Base-by-base conservation (phyloP, 345 rosid genomes). In the Sonneratia alba region DNA sequence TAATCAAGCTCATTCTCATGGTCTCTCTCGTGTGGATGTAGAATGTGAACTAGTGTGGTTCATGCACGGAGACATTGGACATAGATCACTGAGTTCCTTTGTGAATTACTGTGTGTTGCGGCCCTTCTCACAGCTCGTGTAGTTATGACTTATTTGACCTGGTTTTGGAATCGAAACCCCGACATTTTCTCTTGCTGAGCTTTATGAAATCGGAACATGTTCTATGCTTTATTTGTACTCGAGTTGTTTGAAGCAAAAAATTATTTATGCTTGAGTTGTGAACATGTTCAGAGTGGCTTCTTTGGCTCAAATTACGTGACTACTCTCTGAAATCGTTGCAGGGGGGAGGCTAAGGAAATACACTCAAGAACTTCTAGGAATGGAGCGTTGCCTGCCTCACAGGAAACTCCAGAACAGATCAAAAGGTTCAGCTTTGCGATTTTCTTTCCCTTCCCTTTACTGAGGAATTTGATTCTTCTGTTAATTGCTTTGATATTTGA, bases 311-410 rank as follows among this genome's bases (percentile, higher is more conserved):
- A 12, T 70, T 24, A 32, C 27, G 11, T 34, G 14, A 22, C 40
- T 27, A 66, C 1, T 62, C n/a, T 73, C 24, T 22, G 15, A 36
- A 38, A 43, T 22, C 6, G 59, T 63, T 77, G 67, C 81, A 94
- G 97, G 80, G 85, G 86, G 79, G 98, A 94, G 72, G 97, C 95
- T 36, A 85, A 81, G 77, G 86, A 85, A 37, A 72, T 93, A 45
- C 77, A 74, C 72, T 74, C 76, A 64, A 76, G 70, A 56, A 14
- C 75, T 73, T 76, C 83, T 24, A 69, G 68, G 80, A 81, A 68
- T 55, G 76, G 67, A 34, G 27, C 22, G 12, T 59, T 72, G 36
- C 36, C 68, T 70, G 42, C 82, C 38, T 77, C 77, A 12, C 72
- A 40, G 49, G 73, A 78, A 27, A 63, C 85, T 62, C 97, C 97